Conservation (phyloP, 139 green algal genomes). For the Ostreobium quekettii region DNA sequence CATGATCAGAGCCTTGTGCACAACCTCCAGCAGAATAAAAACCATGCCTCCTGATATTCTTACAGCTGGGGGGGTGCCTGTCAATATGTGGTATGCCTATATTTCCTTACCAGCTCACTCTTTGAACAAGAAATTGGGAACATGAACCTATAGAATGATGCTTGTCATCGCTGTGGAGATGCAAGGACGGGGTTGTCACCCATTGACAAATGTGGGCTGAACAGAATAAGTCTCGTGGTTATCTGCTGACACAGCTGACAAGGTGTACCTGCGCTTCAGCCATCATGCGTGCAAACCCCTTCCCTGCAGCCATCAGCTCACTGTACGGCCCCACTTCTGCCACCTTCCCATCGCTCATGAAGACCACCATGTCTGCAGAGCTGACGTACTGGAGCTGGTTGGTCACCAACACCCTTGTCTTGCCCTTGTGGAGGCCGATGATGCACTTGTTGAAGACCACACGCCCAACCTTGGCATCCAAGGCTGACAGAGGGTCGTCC, state of each 20-base stretch:
- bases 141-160: too few relatives aligned
- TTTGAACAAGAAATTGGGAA: too few relatives aligned
- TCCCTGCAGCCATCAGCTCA: constrained; percentile 23
- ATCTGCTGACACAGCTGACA: background rate
- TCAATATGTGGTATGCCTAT: too few relatives aligned
- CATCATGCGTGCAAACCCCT: constrained; percentile 47
- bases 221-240: background rate
- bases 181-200: too few relatives aligned
- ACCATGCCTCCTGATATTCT: too few relatives aligned
- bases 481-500: constrained; percentile 48
- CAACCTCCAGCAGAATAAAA: too few relatives aligned
- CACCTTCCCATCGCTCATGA: constrained; percentile 26
- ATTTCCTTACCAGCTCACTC: too few relatives aligned
- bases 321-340: constrained; percentile 32
- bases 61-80: too few relatives aligned
- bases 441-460: constrained; percentile 19
- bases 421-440: constrained; percentile 24
- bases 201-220: too few relatives aligned
- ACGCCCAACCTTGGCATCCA: constrained; percentile 36
- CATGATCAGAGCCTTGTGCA: too few relatives aligned
- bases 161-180: too few relatives aligned
- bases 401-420: constrained; percentile 43
- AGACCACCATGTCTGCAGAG: constrained; percentile 39
- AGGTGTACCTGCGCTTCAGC: constrained; percentile 21
- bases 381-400: constrained; percentile 46